Evolutionary conservation across 2,329 filamentous ascomycete species (phyloP), one percentile per base, ranked within the genome.

Genomic region (Cordyceps cateniannulata): DNA sequence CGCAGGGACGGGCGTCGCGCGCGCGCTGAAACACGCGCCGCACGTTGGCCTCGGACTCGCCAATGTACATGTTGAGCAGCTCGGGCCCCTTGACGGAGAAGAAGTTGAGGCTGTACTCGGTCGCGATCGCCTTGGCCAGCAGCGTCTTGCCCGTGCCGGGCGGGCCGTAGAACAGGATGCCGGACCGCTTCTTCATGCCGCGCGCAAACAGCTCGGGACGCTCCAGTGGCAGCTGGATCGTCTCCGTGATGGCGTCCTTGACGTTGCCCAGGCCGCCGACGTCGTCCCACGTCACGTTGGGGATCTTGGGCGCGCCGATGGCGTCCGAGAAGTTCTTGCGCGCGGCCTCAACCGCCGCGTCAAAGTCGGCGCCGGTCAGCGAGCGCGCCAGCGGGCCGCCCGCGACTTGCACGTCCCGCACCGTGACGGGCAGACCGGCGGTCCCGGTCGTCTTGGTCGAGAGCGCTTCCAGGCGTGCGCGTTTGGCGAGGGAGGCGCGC

Each of bases 291-390:
- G 88, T 88, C 7, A 99, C 95, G 64, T 96, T 97, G 7, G 93
- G 95, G 64, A 98, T 98, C 81, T 98, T 98, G 2, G 95, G 95
- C 5, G 95, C 95, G 25, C 95, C 95, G 65, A 99, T 99, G 0
- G 93, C 89, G 72, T 98, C 95, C 6, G 95, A 93, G 72, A 99
- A 99, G 75, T 97, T 98, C 81, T 97, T 97, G 59, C 95, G 87
- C 1, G 95, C 95, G 6, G 93, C 91, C 62, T 98, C 93, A 3
- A 99, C 93, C 0, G 95, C 95, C n/a, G 87, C 77, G 59, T 96
- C 92, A 65, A 98, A 93, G 73, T 99, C 95, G 2, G 82, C 79
- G 66, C 90, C 90, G 1, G 87, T 93, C 12, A 99, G 81, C 57
- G 89, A 90, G 29, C 86, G 86, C 5, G 90, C 89, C 10, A 87